Evolutionary conservation across 306 rosid genomes (phyloP).

Genomic region (Ziziphus jujuba): DNA sequence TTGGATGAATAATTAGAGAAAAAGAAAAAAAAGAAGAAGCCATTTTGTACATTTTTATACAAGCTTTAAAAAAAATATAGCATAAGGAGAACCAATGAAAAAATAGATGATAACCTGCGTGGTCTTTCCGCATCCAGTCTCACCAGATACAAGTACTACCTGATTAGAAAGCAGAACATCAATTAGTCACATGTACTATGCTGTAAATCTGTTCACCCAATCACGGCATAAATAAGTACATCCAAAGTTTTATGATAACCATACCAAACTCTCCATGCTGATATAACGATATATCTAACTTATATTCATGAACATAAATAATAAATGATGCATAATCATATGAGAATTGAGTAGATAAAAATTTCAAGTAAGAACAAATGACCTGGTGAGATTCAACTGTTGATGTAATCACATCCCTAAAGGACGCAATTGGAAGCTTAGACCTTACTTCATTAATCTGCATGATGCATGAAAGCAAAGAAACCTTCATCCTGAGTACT

Average conservation of each 20-base stretch:
- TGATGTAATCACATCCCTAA: conserved; percentile 67
- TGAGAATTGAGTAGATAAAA: conserved; percentile 11
- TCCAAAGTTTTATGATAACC: conserved; percentile 4
- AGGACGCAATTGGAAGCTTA: conserved; percentile 85
- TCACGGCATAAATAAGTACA: not conserved
- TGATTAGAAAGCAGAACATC: conserved; percentile 42
- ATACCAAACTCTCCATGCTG: conserved; percentile 7
- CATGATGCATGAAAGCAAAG: conserved; percentile 24
- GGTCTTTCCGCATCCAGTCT: conserved; percentile 99
- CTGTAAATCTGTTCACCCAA: conserved; percentile 27
- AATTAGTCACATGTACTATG: conserved; percentile 25
- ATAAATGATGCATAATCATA: conserved; percentile 21
- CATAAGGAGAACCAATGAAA: conserved; percentile 34
- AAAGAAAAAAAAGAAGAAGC: conserved; percentile 2
- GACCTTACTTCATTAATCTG: conserved; percentile 59
- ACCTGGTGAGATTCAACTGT: conserved; percentile 87
- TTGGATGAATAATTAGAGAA: conserved; percentile 7
- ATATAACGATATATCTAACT: conserved; percentile 12
- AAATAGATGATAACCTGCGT: conserved; percentile 80
- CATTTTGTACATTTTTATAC: conserved; percentile 22
- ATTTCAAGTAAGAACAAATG: conserved; percentile 17
- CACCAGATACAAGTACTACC: conserved; percentile 91
- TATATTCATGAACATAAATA: conserved; percentile 15
- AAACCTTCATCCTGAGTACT: conserved; percentile 22
- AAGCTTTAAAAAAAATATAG: conserved; percentile 29